Evolutionary conservation across 352 stramenopile species (phyloP), one percentile per base, ranked within the genome.

Genomic region (Aphanomyces stellatus): DNA sequence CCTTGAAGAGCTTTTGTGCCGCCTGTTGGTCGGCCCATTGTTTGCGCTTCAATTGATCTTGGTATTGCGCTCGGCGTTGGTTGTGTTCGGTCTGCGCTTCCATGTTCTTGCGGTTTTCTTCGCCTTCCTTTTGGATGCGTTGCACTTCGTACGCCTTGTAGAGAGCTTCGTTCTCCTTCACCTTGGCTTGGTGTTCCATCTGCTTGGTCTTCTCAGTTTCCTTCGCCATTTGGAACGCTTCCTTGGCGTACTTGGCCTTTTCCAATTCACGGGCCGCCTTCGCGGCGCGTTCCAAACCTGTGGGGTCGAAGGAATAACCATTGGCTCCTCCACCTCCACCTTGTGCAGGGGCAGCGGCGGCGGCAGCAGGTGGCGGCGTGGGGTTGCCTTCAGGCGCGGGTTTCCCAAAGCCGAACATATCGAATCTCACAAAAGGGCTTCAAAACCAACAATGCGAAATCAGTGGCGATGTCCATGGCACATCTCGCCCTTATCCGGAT

Each of bases 21-120:
- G 96, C 91, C 28, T 98, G 74, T 79, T 98, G 95, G 72, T 99
- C 96, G 2, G 97, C 96, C 72, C 99, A 97, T 74, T 98, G 89
- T 80, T 99, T 98, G 66, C 96, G 91, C 85, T 99, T 97, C 53
- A 99, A 88, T 75, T 99, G 88, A 82, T 99, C 96, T 74, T 96
- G 88, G 81, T 99, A 99, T 76, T 99, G 91, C 46, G 91, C 93
- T 64, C 94, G 83, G 74, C 97, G 84, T 79, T 98, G 93, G 76
- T 99, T 93, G 80, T 99, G 94, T 62, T 98, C 92, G 17, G 96
- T 98, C 81, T 99, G 93, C 55, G 97, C 88, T 72, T 98, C 95
- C 13, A 99, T 79, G 30, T 96, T 99, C 81, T 98, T 98, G 59
- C 96, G 87, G 60, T 91, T 92, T 79, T 99, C 94, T 71, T 99